Evolutionary conservation across 352 stramenopile species (phyloP), one percentile per base, ranked within the genome.

Genomic region (Pythium utonaiense): DNA sequence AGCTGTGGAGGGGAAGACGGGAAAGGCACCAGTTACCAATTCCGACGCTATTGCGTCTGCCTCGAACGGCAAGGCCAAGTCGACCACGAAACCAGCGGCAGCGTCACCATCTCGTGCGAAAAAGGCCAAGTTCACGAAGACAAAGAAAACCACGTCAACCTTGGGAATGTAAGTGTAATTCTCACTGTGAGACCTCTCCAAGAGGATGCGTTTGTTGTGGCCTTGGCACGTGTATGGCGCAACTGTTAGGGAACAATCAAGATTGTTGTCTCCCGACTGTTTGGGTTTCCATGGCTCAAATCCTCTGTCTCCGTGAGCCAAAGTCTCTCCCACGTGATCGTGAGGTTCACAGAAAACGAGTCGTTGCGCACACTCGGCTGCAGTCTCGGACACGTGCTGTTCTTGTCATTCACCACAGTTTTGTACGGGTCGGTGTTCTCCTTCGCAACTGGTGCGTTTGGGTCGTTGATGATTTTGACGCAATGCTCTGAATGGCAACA

Each of bases 1-100:
- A 8, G 91, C 90, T n/a, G 82, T 98, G 7, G 73, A 77, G 33
- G 73, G 47, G 3, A 74, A 60, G 59, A 72, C 51, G 9, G 59
- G 51, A 21, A 63, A 53, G 42, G 41, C 66, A 53, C 22, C 36
- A 7, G 22, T 21, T 13, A 44, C 19, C 16, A 44, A 3, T n/a
- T 16, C 40, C 6, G 34, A 3, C 8, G 6, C 16, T 17, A 6
- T 38, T 12, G 9, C 9, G 19, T 9, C 6, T 10, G 6, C 3
- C 5, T 17, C 9, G 21, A 45, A 38, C 42, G 13, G 36, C 0
- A 33, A 41, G 6, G 22, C 50, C 3, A 66, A 57, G 12, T 55
- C 58, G 14, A 19, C 50, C 5, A 16, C 22, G 21, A 67, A 61
- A n/a, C 44, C 34, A 16, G 5, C 53, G 21, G 31, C 36, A 6